Evolutionary conservation across 345 rosid species (phyloP), one percentile per base, ranked within the genome.

Genomic region (Populus nigra): DNA sequence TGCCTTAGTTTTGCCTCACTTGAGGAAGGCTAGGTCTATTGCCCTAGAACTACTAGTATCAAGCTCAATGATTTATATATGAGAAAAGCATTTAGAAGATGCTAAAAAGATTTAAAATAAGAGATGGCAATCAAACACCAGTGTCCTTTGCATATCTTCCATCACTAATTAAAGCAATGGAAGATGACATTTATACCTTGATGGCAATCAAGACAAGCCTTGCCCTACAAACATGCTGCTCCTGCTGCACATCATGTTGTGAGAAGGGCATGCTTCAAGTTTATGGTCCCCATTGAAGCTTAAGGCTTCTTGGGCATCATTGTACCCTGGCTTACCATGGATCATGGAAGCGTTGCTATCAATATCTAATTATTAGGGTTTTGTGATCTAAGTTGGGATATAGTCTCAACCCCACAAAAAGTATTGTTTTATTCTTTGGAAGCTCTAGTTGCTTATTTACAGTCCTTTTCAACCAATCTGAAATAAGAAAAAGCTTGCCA

Each of bases 281-380:
- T 67, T 35, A 80, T 88, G 94, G 94, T 90, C 92, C 91, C 90
- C 92, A 59, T 71, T 67, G 36, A 69, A 71, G 74, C 76, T 45
- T 69, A 79, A 77, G 82, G 83, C 77, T 72, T 72, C 79, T 81
- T 41, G 83, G 82, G 87, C 84, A 85, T 88, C 79, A 87, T 81
- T 88, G 86, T 88, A 84, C 83, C 82, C 88, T 87, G 84, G 87
- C 80, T 86, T 87, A 83, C 83, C 87, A 71, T 84, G 90, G 83
- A 90, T 79, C 91, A 92, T 86, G 93, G 87, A 92, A 89, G 84
- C 86, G 91, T 92, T 86, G 85, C 92, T 84, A 80, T 89, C 97
- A 88, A 74, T 71, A 87, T 88, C 88, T 88, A 78, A 81, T 83
- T 79, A 80, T 82, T 85, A 85, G 84, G 88, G 82, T 82, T 87